phyloP scores from a whole-genome alignment of 2,329 filamentous ascomycete species.

The Fusarium ambrosium region DNA sequence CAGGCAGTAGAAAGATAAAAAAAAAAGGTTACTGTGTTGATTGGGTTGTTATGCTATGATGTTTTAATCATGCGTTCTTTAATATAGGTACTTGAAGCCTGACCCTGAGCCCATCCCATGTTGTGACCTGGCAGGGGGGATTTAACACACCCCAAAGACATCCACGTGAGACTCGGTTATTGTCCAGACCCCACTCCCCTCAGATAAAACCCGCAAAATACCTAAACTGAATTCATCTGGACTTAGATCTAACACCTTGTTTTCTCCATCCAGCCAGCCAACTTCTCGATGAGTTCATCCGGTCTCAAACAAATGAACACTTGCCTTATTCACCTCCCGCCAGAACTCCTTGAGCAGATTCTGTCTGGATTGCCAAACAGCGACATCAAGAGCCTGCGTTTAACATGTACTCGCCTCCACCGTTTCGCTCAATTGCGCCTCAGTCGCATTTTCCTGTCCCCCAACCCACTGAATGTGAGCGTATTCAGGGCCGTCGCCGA shows the following conservation, averaged over 20 bases:
- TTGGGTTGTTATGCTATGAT: neutral
- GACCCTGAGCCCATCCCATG: neutral
- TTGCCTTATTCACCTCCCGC: neutral
- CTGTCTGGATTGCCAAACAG: neutral
- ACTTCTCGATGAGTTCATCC: neutral
- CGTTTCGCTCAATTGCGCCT: neutral
- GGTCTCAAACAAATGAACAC: neutral
- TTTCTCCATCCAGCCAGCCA: neutral
- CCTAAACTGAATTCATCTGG: neutral
- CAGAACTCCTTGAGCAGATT: conserved; percentile 1
- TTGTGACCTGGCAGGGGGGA: neutral
- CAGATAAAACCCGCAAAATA: neutral
- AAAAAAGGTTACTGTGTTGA: no score
- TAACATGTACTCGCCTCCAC: neutral
- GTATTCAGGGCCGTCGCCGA: conserved; percentile 54
- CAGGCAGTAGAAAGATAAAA: neutral
- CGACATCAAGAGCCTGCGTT: conserved; percentile 15
- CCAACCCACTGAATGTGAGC: conserved; percentile 54
- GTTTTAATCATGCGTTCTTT: neutral
- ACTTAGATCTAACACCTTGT: neutral
- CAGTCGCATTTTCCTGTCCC: conserved; percentile 55
- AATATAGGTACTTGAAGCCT: neutral
- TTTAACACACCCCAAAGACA: neutral
- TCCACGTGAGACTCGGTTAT: neutral
- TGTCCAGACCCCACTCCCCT: neutral